Conservation (phyloP, 1,284 basidiomycete genomes). For the Heliocybe sulcata region DNA sequence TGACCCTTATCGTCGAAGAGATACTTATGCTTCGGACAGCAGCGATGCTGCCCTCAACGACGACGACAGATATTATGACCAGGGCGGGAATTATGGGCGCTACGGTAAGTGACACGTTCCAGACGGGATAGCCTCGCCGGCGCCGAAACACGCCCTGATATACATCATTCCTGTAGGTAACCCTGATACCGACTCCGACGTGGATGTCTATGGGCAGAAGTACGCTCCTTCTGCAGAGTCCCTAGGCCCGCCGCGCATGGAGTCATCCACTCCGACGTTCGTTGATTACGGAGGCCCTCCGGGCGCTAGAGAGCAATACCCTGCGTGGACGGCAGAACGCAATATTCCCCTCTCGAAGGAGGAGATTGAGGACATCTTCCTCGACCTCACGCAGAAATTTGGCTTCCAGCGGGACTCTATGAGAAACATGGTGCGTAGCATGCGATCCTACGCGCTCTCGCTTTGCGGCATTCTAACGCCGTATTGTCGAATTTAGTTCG, state of each 20-base stretch:
- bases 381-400: constrained; percentile 98
- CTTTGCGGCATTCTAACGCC: constrained; percentile 2
- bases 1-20: constrained; percentile 49
- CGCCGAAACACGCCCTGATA: neutral
- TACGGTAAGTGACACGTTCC: constrained; percentile 39
- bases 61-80: constrained; percentile 57
- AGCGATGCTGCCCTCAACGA: constrained; percentile 46
- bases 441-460: constrained; percentile 4
- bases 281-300: constrained; percentile 43
- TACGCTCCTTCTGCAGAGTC: constrained; percentile 70
- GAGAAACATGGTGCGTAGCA: constrained; percentile 74
- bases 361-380: constrained; percentile 98
- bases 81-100: constrained; percentile 52
- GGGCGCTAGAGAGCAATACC: constrained; percentile 72
- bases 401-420: constrained; percentile 94
- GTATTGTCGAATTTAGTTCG: constrained; percentile 53
- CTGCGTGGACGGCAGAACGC: constrained; percentile 89
- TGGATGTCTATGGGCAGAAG: constrained; percentile 62
- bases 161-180: constrained; percentile 29
- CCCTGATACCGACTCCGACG: constrained; percentile 71
- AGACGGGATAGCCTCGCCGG: neutral
- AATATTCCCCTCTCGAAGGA: constrained; percentile 96
- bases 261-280: constrained; percentile 57
- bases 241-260: constrained; percentile 49
- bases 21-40: constrained; percentile 65